phyloP scores from a whole-genome alignment of 2,329 filamentous ascomycete genomes.

The Lizonia empirigonia region DNA sequence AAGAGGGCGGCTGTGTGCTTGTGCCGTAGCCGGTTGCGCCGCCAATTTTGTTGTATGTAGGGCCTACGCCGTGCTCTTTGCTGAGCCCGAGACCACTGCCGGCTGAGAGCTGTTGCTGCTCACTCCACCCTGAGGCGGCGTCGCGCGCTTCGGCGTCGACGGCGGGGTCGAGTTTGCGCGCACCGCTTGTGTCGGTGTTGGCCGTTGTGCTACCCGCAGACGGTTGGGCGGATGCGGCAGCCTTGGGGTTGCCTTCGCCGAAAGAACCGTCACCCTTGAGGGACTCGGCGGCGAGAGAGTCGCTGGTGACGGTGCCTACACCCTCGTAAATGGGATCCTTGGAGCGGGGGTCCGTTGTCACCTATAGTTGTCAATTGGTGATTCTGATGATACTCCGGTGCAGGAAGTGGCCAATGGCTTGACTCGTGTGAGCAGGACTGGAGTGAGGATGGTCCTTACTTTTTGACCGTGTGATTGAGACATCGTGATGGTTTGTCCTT shows the following conservation, averaged over 20 bases:
- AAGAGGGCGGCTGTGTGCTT: background rate
- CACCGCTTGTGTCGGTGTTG: slow-evolving; percentile 61
- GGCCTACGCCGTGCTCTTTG: slow-evolving; percentile 44
- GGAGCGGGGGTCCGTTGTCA: slow-evolving; percentile 57
- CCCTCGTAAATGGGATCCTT: slow-evolving; percentile 61
- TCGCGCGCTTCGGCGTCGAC: slow-evolving; percentile 54
- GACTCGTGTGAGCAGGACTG: background rate
- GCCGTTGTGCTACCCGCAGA: slow-evolving; percentile 61
- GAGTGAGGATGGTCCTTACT: background rate
- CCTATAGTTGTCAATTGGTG: slow-evolving; percentile 38
- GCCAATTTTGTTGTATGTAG: slow-evolving; percentile 40
- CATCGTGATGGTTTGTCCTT: background rate
- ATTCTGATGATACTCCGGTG: no score
- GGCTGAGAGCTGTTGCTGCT: slow-evolving; percentile 50
- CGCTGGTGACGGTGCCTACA: slow-evolving; percentile 66
- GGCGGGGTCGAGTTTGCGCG: slow-evolving; percentile 58
- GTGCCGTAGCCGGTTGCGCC: slow-evolving; percentile 29
- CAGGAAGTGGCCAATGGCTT: no score
- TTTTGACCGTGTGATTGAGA: slow-evolving; percentile 17
- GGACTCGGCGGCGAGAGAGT: slow-evolving; percentile 80
- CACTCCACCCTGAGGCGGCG: slow-evolving; percentile 47
- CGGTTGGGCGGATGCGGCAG: slow-evolving; percentile 56
- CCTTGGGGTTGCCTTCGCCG: slow-evolving; percentile 61
- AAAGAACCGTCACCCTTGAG: slow-evolving; percentile 65
- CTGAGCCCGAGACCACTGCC: slow-evolving; percentile 39